A percentile compares a stretch with the other conserved stretches of the same genome.
These are phyloP conservation scores for Punctularia strigosozonata DNA, from an alignment of 768 basidiomycete species.

Conservation along the genomic window DNA sequence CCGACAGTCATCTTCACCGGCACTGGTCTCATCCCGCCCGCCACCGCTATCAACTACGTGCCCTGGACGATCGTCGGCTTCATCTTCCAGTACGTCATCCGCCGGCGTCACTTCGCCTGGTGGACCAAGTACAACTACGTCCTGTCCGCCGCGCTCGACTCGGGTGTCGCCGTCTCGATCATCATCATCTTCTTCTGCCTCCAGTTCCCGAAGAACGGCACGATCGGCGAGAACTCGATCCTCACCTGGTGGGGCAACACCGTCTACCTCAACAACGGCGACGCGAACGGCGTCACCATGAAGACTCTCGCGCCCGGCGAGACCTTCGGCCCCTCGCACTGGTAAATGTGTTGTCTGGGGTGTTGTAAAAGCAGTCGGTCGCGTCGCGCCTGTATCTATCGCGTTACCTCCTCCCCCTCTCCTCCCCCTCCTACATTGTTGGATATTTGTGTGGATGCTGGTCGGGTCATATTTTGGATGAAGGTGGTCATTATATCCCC, in stretches of 20 bases:
- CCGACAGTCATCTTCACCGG: constrained; percentile 28
- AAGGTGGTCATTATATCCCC: too few species aligned
- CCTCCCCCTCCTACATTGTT: too few species aligned
- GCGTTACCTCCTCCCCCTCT: too few species aligned
- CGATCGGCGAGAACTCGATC: constrained; percentile 3
- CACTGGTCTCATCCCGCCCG: constrained; percentile 26
- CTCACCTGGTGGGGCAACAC: constrained; percentile 5
- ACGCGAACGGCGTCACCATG: constrained; percentile 2
- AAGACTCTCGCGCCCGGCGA: constrained; percentile 1
- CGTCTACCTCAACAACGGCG: constrained; percentile 5
- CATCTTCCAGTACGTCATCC: constrained; percentile 13
- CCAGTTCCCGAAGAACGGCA: constrained; percentile 5
- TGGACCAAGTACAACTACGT: constrained; percentile 20
- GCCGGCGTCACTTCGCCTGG: constrained; percentile 13
- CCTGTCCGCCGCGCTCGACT: constrained; percentile 17
- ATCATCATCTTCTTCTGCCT: constrained; percentile 16
- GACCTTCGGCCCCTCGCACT: constrained; percentile 3
- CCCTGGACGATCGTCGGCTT: constrained; percentile 20
- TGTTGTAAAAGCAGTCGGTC: too few species aligned
- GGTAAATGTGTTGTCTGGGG: constrained; percentile 19
- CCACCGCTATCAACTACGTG: constrained; percentile 32
- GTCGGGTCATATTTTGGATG: too few species aligned
- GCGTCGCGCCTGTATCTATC: too few species aligned
- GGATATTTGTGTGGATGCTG: too few species aligned
- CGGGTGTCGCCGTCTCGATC: constrained; percentile 15